Evolutionary conservation across 768 basidiomycete genomes (phyloP), one percentile per base, ranked within the genome.

Genomic region (Boletus subparvulus): DNA sequence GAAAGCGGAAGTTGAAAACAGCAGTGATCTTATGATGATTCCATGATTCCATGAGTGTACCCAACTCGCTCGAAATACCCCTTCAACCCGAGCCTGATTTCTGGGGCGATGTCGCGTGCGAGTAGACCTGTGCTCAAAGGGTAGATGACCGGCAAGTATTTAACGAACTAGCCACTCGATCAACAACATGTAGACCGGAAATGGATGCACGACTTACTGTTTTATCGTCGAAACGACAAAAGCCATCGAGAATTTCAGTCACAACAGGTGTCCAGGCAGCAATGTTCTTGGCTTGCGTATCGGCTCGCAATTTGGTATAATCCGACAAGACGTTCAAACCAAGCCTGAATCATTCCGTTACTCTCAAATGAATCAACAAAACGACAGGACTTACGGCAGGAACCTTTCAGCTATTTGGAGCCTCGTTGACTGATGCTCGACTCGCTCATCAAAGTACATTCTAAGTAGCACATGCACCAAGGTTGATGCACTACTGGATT

Each of bases 191-290:
- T 32, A 37, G 32, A 45, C 48, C 19, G 6, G 19, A 43, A 47
- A n/a, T 6, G 21, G 19, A 12, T 36, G n/a, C 17, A 16, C 37
- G 7, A 75, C 95, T 74, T 67, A 98, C 96, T 37, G 90, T 87
- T 68, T 89, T 93, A 62, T 93, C 88, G 65, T 98, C 94, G 61
- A 98, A 92, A 21, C 82, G 82, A 69, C 86, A 86, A 68, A 93
- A 94, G 8, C 97, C 97, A 55, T 92, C 86, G 10, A 99, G 67
- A 47, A 97, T 91, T 69, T 98, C 95, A 11, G 87, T 88, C n/a
- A 98, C 88, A 32, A 99, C 97, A n/a, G 97, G 97, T 21, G 93
- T 96, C 97, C 97, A 99, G 1, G 97, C 96, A 14, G 86, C 73
- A 56, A 99, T 95, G 69, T 97, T 98, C 74, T 98, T 93, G 50